Base-by-base conservation (phyloP, 805 yeast species). In the Wickerhamomyces queroliae region DNA sequence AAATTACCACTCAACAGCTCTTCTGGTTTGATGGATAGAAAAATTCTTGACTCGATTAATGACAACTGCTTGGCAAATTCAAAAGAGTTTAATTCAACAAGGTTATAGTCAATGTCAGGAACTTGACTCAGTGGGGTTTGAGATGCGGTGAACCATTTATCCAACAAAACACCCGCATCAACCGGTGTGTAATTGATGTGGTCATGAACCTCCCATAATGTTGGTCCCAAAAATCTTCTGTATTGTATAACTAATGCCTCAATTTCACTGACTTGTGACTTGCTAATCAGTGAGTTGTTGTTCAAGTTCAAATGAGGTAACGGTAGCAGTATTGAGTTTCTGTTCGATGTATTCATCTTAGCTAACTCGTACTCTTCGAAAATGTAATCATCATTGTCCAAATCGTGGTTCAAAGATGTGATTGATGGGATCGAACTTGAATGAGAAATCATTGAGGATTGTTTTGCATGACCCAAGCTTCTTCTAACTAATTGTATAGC, bases 61-160 rank as follows among this genome's bases (percentile, higher is more conserved):
- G 93, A 83, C 35, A 85, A 62, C 48, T 84, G 93, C 52, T 83
- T 84, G 3, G 93, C 90, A 19, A 83, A 64, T 50, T 84, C 93
- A 48, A 83, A 63, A 0, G 88, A 80, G 55, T 82, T 83, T 48
- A 79, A 67, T 44, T 80, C 67, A 6, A 55, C 35, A 18, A 54
- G 22, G 26, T 45, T 49, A 35, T 42, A 39, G 18, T 52, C 53
- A 24, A 39, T 35, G 2, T 32, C 23, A 5, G 47, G 32, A 1
- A 21, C 32, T 2, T 26, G 37, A 13, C 42, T 32, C 2, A 49
- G 30, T 11, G 40, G 68, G 15, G 76, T 68, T 42, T 79, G 69
- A 48, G 72, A 74, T 44, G 72, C 74, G 8, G 74, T 62, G 20
- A 68, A 75, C 84, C 86, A 80, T 42, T 71, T 69, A 39, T 70